Evolutionary conservation across 768 basidiomycete species (phyloP).

Genomic region (Mycena polygramma): DNA sequence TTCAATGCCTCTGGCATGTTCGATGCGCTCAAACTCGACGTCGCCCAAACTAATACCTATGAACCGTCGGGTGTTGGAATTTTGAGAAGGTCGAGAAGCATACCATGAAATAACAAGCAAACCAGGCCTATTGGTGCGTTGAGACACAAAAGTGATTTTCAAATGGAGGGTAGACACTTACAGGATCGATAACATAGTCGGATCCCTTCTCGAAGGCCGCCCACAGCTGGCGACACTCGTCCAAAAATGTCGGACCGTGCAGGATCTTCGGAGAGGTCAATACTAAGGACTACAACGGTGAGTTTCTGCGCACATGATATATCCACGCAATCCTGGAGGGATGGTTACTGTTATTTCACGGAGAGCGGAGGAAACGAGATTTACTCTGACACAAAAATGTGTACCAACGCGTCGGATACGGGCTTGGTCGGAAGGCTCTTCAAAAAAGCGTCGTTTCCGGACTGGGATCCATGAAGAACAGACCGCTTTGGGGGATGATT

Average conservation of each 20-base stretch:
- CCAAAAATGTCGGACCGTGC: slow-evolving; percentile 23
- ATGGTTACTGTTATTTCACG: neutral
- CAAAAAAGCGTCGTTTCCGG: slow-evolving; percentile 19
- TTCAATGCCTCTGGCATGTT: slow-evolving; percentile 17
- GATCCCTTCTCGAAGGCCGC: slow-evolving; percentile 6
- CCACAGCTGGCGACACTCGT: slow-evolving; percentile 23
- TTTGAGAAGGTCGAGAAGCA: neutral
- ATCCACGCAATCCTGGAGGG: slow-evolving; percentile 15
- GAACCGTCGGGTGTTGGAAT: neutral
- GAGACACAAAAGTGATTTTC: neutral
- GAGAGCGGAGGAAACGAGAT: neutral
- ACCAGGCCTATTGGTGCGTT: slow-evolving; percentile 16
- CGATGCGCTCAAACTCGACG: slow-evolving; percentile 4
- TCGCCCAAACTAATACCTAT: slow-evolving; percentile 18
- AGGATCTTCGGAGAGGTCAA: slow-evolving; percentile 9
- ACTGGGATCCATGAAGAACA: slow-evolving; percentile 8
- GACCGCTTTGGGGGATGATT: slow-evolving; percentile 2
- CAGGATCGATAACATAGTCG: slow-evolving; percentile 21
- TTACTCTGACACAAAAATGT: slow-evolving; percentile 13
- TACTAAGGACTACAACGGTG: neutral
- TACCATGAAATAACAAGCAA: slow-evolving; percentile 28
- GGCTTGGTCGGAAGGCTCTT: slow-evolving; percentile 13
- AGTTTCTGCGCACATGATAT: slow-evolving; percentile 2
- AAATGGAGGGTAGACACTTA: neutral
- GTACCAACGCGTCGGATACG: slow-evolving; percentile 15